phyloP scores from a whole-genome alignment of 1,139 yeast genomes.

The Torulaspora globosa region DNA sequence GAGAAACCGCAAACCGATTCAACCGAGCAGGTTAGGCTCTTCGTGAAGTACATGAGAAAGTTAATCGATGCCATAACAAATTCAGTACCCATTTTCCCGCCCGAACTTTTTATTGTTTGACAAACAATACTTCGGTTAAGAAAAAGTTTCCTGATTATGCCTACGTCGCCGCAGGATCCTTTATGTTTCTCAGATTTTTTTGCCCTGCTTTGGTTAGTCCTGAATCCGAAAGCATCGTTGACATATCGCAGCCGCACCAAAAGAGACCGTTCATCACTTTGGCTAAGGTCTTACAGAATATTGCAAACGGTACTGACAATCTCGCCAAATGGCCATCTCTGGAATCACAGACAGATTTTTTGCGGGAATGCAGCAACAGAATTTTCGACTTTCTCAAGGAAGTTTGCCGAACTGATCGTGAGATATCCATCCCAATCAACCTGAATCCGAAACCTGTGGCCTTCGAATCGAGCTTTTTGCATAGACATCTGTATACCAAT shows the following conservation, averaged over 20 bases:
- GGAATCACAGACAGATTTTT: conserved; percentile 41
- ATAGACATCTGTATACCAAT: conserved; percentile 60
- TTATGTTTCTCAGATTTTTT: conserved; percentile 74
- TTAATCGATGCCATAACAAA: conserved; percentile 59
- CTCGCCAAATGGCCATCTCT: conserved; percentile 61
- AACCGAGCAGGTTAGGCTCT: conserved; percentile 46
- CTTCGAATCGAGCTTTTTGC: conserved; percentile 56
- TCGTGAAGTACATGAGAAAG: conserved; percentile 53
- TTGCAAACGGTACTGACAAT: conserved; percentile 73
- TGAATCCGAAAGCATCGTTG: conserved; percentile 55
- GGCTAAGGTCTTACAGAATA: conserved; percentile 80
- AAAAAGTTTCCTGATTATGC: conserved; percentile 62
- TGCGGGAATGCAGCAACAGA: conserved; percentile 44
- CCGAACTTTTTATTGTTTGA: conserved; percentile 70
- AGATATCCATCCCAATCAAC: conserved; percentile 19
- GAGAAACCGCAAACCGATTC: conserved; percentile 52
- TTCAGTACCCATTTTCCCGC: conserved; percentile 60
- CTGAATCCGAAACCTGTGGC: conserved; percentile 15
- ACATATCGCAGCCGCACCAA: conserved; percentile 43
- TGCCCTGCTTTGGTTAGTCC: conserved; percentile 94
- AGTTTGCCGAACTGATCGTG: conserved; percentile 32
- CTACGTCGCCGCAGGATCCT: conserved; percentile 78
- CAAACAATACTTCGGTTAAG: conserved; percentile 59
- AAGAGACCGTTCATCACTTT: conserved; percentile 74
- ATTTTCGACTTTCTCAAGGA: conserved; percentile 47